A percentile compares a stretch with the other conserved stretches of the same genome.
These are phyloP conservation scores for Agrostemma githago DNA, from an alignment of 148 eudicot genomes.

Conservation along the genomic window DNA sequence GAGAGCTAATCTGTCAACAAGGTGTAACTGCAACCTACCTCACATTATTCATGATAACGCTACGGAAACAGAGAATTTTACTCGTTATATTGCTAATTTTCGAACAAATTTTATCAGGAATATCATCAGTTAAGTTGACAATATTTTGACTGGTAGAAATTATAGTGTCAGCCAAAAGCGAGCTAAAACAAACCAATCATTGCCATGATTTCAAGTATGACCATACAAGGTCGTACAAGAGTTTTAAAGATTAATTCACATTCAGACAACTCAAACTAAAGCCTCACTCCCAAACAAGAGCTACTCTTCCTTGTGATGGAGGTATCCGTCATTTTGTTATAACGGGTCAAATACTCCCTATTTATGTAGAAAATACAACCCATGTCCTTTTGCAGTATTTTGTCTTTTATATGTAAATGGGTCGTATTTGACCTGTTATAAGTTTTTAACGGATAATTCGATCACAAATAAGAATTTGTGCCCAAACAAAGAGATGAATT, in stretches of 20 bases:
- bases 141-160: neutral
- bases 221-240: neutral
- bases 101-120: neutral
- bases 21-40: neutral
- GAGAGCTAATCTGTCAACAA: neutral
- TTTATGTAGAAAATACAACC: too few relatives aligned
- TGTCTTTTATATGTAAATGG: too few relatives aligned
- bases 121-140: neutral
- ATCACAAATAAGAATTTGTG: too few relatives aligned
- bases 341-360: too few relatives aligned
- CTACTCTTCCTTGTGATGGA: too few relatives aligned
- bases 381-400: too few relatives aligned
- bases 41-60: neutral
- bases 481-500: neutral
- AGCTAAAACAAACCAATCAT: neutral
- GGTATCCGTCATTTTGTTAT: too few relatives aligned
- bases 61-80: neutral
- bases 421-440: too few relatives aligned
- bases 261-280: neutral
- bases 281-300: neutral
- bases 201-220: neutral
- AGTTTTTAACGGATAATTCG: too few relatives aligned
- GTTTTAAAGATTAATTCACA: neutral
- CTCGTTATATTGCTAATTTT: too few relatives aligned
- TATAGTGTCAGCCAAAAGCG: neutral